Percentiles rank a stretch among this genome's conserved stretches.
phyloP scores from a whole-genome alignment of 352 stramenopile species.

The Phytopythium ostracodes region DNA sequence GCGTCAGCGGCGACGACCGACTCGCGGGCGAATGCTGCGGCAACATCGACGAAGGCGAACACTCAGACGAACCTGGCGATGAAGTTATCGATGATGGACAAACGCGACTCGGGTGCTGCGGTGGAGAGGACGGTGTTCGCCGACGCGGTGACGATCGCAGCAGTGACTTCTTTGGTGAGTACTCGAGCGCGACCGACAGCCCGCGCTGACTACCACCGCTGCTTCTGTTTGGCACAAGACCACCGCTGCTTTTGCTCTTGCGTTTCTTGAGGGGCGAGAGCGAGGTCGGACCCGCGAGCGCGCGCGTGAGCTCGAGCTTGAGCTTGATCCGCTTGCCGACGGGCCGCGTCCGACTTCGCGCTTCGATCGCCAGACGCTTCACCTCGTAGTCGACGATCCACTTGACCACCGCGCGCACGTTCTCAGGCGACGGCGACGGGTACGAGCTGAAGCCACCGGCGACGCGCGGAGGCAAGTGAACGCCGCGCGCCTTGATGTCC shows the following conservation, averaged over 20 bases:
- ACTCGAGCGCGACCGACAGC: conserved; percentile 3
- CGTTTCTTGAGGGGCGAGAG: conserved; percentile 1
- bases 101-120: neutral
- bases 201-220: neutral
- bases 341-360: conserved; percentile 13
- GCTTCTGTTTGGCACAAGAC: neutral
- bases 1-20: neutral
- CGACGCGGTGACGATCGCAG: neutral
- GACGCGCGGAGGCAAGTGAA: conserved; percentile 27
- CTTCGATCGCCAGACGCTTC: conserved; percentile 23
- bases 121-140: neutral
- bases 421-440: conserved; percentile 19
- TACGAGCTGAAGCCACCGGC: conserved; percentile 37
- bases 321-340: conserved; percentile 20
- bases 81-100: neutral
- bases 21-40: neutral
- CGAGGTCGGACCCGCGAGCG: conserved; percentile 5
- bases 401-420: conserved; percentile 37
- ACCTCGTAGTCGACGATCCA: conserved; percentile 39
- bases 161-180: neutral
- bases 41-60: neutral
- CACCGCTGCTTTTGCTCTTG: neutral
- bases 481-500: conserved; percentile 22
- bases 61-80: neutral
- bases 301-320: conserved; percentile 33